Conservation (phyloP, 1,284 basidiomycete genomes). For the Cerioporus squamosus region DNA sequence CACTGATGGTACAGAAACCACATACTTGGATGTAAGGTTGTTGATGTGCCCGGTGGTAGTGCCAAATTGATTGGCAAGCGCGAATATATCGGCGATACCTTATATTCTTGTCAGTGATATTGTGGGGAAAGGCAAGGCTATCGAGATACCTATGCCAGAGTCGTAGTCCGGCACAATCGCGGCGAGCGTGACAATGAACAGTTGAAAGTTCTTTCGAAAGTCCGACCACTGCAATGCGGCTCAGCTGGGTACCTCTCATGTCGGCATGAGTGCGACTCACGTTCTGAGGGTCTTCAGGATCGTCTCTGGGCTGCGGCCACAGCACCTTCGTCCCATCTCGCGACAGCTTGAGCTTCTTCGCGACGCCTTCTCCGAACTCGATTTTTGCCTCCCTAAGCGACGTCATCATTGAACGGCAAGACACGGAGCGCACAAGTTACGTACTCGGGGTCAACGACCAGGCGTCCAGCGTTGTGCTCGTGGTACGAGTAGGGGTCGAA, state of each 20-base stretch:
- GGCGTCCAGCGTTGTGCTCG: conserved; percentile 57
- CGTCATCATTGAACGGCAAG: conserved; percentile 9
- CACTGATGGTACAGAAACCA: background rate
- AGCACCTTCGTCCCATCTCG: conserved; percentile 53
- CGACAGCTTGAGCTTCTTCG: conserved; percentile 52
- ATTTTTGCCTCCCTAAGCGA: conserved; percentile 52
- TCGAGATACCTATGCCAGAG: conserved; percentile 60
- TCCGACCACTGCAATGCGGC: conserved; percentile 45
- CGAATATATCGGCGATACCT: conserved; percentile 66
- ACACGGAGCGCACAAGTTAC: background rate
- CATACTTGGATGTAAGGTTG: conserved; percentile 53
- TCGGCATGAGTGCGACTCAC: conserved; percentile 38
- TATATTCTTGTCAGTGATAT: background rate
- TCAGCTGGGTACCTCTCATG: conserved; percentile 2
- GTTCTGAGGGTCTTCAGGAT: conserved; percentile 68
- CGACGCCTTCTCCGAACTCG: conserved; percentile 54
- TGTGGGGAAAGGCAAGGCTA: background rate
- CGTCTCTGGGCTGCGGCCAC: conserved; percentile 69
- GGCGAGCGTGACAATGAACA: conserved; percentile 65
- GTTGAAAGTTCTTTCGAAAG: conserved; percentile 53
- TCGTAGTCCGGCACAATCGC: conserved; percentile 74
- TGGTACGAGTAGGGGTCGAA: conserved; percentile 54
- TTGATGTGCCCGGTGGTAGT: conserved; percentile 67
- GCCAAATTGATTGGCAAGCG: conserved; percentile 58
- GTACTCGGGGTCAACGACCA: conserved; percentile 64